phyloP scores from a whole-genome alignment of 164 flowering plant species.

The Stephania cephalantha region DNA sequence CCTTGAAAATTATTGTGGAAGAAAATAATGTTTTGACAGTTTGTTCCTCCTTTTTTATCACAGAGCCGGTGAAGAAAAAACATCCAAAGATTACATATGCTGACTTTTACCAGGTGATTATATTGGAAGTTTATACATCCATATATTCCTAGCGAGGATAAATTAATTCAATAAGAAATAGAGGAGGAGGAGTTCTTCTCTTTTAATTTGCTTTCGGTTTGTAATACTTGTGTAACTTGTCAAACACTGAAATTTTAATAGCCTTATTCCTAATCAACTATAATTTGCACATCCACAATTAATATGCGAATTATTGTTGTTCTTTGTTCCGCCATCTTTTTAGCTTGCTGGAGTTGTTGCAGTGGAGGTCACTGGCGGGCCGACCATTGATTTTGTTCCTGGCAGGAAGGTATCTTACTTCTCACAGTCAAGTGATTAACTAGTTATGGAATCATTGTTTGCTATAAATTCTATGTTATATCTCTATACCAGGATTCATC shows the following conservation, averaged over 20 bases:
- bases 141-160: neutral
- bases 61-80: slow-evolving; percentile 76
- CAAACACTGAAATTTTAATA: neutral
- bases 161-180: no score
- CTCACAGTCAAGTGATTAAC: slow-evolving; percentile 6
- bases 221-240: neutral
- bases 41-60: slow-evolving; percentile 17
- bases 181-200: neutral
- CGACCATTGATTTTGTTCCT: slow-evolving; percentile 79
- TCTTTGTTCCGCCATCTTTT: slow-evolving; percentile 1
- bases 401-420: slow-evolving; percentile 71
- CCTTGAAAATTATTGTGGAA: no score
- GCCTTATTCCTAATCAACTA: no score
- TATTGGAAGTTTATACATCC: neutral
- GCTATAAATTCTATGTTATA: slow-evolving; percentile 5
- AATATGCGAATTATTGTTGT: neutral
- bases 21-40: neutral
- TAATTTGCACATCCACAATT: no score
- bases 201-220: neutral
- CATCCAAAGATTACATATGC: slow-evolving; percentile 80
- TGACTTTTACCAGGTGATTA: slow-evolving; percentile 77
- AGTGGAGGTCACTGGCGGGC: slow-evolving; percentile 95
- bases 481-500: slow-evolving; percentile 55
- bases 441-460: slow-evolving; percentile 5
- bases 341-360: slow-evolving; percentile 99